These are phyloP conservation scores for Penicillium steckii DNA, from an alignment of 495 filamentous ascomycete species.

Conservation along the genomic window DNA sequence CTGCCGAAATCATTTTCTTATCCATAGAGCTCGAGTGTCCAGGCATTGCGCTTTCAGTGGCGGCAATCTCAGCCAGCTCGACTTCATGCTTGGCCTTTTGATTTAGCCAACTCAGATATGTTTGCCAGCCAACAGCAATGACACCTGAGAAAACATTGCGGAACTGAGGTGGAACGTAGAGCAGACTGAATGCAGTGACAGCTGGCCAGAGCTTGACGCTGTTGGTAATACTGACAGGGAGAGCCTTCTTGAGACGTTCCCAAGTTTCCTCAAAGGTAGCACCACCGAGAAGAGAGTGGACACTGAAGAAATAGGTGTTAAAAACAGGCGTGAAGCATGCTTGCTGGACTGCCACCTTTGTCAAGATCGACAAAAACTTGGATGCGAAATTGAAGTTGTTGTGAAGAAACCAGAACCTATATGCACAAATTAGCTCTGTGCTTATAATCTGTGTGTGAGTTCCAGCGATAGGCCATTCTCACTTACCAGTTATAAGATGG, in stretches of 20 bases:
- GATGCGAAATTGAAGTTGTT: conserved; percentile 78
- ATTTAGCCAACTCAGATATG: conserved; percentile 82
- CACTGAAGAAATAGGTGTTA: conserved; percentile 88
- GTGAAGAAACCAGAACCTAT: conserved; percentile 78
- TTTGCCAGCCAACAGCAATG: conserved; percentile 88
- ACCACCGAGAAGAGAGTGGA: conserved; percentile 66
- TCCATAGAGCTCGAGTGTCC: conserved; percentile 6
- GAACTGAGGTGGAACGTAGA: conserved; percentile 75
- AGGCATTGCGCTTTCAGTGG: conserved; percentile 6
- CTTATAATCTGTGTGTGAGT: not conserved
- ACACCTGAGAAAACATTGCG: conserved; percentile 73
- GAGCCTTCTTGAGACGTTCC: conserved; percentile 70
- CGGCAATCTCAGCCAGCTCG: conserved; percentile 28
- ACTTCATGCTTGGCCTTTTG: conserved; percentile 64
- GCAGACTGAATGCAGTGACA: conserved; percentile 85
- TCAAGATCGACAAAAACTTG: conserved; percentile 63
- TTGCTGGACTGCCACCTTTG: conserved; percentile 82
- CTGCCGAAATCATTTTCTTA: conserved; percentile 13
- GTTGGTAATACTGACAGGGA: conserved; percentile 74
- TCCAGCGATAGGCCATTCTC: not conserved
- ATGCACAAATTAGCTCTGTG: not conserved
- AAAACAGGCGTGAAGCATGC: conserved; percentile 80
- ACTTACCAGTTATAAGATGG: conserved; percentile 76
- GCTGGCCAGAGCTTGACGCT: conserved; percentile 87
- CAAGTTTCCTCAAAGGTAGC: conserved; percentile 59